Evolutionary conservation across 2,329 filamentous ascomycete species (phyloP).

Genomic region (Exophiala alcalophila): DNA sequence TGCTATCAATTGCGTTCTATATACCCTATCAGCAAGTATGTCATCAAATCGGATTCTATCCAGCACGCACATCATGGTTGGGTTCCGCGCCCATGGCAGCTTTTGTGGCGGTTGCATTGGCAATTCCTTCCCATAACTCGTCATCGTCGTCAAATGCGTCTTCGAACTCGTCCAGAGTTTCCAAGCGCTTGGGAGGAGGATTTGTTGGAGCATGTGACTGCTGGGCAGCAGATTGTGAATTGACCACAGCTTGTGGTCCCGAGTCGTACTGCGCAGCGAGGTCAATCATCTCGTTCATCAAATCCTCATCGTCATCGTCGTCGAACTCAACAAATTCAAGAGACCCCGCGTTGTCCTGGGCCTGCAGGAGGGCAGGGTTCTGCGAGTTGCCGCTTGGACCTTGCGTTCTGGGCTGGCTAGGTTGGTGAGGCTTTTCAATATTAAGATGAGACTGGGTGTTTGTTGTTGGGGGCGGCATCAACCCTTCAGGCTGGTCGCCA

Average conservation of each 20-base stretch:
- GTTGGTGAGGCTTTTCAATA: neutral
- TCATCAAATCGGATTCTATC: constrained; percentile 45
- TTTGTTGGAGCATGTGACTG: neutral
- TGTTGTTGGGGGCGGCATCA: neutral
- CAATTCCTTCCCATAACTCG: constrained; percentile 70
- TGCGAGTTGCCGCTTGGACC: neutral
- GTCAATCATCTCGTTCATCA: constrained; percentile 33
- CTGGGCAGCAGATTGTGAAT: neutral
- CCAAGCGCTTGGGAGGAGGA: constrained; percentile 12
- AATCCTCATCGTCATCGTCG: constrained; percentile 33
- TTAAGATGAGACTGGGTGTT: neutral
- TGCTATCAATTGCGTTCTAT: constrained; percentile 59
- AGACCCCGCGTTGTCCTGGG: neutral
- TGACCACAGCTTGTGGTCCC: constrained; percentile 7
- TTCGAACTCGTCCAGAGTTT: constrained; percentile 34
- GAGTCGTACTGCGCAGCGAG: constrained; percentile 29
- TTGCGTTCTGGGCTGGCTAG: neutral
- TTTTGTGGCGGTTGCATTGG: constrained; percentile 60
- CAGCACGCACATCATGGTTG: constrained; percentile 18
- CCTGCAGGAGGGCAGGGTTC: neutral
- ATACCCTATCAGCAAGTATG: constrained; percentile 62
- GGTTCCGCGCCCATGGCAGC: constrained; percentile 58
- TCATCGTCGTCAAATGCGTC: constrained; percentile 68
- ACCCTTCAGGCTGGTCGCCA: neutral
- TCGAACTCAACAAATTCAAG: constrained; percentile 31